Evolutionary conservation across 139 green algal species (phyloP).

Genomic region (Closterium sp.): DNA sequence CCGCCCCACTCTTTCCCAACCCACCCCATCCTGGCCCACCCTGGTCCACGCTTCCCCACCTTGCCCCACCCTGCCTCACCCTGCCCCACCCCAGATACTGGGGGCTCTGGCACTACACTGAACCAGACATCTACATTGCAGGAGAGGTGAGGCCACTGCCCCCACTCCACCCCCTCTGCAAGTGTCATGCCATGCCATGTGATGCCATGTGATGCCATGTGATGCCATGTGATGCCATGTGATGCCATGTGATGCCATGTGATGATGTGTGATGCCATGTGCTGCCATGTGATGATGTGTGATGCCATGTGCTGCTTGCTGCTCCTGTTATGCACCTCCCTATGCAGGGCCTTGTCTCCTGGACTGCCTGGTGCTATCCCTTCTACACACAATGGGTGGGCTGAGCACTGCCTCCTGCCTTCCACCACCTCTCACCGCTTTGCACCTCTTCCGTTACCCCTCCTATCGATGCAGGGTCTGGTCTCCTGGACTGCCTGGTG

Average conservation of each 20-base stretch:
- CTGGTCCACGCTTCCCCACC: too few species aligned
- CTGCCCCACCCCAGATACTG: background rate
- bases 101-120: constrained; percentile 23
- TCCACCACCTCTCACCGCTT: background rate
- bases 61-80: too few species aligned
- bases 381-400: too few species aligned
- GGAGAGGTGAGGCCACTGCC: background rate
- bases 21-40: too few species aligned
- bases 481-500: constrained; percentile 2
- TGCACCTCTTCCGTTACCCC: background rate
- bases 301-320: background rate
- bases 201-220: background rate
- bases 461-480: background rate
- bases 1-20: too few species aligned
- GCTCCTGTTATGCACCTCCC: background rate
- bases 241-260: background rate
- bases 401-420: background rate
- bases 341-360: background rate
- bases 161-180: background rate
- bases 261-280: background rate
- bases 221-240: background rate
- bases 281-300: background rate
- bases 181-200: background rate
- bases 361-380: too few species aligned
- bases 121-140: constrained; percentile 24